Conservation (phyloP, 2,329 filamentous ascomycete species). For the Phialemoniopsis sp. region DNA sequence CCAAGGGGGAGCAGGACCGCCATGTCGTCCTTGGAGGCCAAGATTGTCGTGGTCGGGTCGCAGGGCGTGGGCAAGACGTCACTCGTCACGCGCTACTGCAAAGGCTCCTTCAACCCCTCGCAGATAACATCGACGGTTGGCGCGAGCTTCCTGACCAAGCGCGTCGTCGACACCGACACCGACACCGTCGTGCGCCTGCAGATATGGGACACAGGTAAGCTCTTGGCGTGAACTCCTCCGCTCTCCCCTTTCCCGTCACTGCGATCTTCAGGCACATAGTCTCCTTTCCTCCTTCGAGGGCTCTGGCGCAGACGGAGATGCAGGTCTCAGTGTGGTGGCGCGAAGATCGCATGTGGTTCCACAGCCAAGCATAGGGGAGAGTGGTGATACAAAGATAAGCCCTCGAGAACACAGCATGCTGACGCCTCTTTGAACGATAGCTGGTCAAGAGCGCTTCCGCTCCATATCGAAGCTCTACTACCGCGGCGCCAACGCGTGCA, state of each 20-base stretch:
- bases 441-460: conserved; percentile 91
- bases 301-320: no score
- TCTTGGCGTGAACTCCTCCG: no score
- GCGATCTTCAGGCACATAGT: no score
- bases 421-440: conserved; percentile 22
- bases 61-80: conserved; percentile 80
- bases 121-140: conserved; percentile 69
- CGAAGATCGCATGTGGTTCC: no score
- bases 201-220: conserved; percentile 84
- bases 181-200: conserved; percentile 87
- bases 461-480: conserved; percentile 96
- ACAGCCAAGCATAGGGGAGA: no score
- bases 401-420: no score
- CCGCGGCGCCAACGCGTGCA: conserved; percentile 87
- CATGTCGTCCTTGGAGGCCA: conserved; percentile 68
- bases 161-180: conserved; percentile 76
- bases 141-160: conserved; percentile 76
- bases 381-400: no score
- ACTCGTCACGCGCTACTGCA: conserved; percentile 72
- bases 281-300: no score
- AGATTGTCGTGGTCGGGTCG: conserved; percentile 75
- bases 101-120: conserved; percentile 64
- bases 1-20: background rate
- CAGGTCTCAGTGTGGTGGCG: no score
- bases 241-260: conserved; percentile 1